Percentiles rank a stretch among this genome's conserved stretches.
Conservation (phyloP, 139 green algal genomes). For the Haematococcus sp. region DNA sequence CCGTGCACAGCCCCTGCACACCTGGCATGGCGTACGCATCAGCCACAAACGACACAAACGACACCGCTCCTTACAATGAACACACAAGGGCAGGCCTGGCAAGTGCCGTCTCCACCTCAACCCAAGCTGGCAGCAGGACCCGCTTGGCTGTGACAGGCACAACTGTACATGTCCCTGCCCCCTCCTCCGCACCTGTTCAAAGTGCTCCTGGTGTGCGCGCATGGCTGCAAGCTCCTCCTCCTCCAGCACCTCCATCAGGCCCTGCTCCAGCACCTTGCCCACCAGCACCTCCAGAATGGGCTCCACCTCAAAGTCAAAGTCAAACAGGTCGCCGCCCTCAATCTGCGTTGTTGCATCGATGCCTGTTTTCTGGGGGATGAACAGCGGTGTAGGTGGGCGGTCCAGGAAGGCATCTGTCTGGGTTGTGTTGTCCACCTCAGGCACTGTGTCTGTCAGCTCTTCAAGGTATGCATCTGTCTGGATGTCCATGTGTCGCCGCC, state of each 20-base stretch:
- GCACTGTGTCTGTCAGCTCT: conserved; percentile 77
- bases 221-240: conserved; percentile 86
- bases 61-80: too few relatives aligned
- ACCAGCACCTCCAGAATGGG: conserved; percentile 84
- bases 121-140: too few relatives aligned
- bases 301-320: conserved; percentile 92
- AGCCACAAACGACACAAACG: too few relatives aligned
- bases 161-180: too few relatives aligned
- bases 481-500: conserved; percentile 78
- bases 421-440: conserved; percentile 68
- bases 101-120: too few relatives aligned
- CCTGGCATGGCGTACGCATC: too few relatives aligned
- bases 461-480: conserved; percentile 84
- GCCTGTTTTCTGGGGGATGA: conserved; percentile 77
- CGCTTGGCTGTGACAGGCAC: too few relatives aligned
- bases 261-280: conserved; percentile 87
- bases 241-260: conserved; percentile 86
- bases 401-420: conserved; percentile 87
- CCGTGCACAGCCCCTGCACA: background rate
- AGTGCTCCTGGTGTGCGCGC: conserved; percentile 75
- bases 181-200: conserved; percentile 57
- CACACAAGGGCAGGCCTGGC: too few relatives aligned
- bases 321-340: conserved; percentile 84
- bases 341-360: conserved; percentile 79
- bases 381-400: conserved; percentile 74